These are phyloP conservation scores for Daldinia sp. DNA, from an alignment of 2,329 filamentous ascomycete species.

Conservation along the genomic window DNA sequence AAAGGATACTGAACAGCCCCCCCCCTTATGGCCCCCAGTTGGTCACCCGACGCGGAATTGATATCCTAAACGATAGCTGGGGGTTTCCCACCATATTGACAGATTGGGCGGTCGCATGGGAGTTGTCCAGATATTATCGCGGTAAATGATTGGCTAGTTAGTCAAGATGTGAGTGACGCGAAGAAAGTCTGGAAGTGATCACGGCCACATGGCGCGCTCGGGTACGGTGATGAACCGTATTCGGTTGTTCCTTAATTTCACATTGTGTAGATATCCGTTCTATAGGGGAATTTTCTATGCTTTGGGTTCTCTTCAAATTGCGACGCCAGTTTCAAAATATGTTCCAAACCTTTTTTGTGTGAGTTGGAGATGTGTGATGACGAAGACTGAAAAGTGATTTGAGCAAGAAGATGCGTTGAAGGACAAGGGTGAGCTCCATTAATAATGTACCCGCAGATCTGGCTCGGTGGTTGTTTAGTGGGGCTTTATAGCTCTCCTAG, in stretches of 20 bases:
- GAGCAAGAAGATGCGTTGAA: background rate
- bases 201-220: conserved; percentile 22
- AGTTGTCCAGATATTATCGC: conserved; percentile 19
- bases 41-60: conserved; percentile 22
- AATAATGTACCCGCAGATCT: conserved; percentile 19
- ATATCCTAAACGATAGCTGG: conserved; percentile 27
- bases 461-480: conserved; percentile 10
- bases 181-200: conserved; percentile 23
- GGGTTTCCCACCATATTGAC: conserved; percentile 18
- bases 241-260: conserved; percentile 16
- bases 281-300: background rate
- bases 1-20: conserved; percentile 5
- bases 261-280: background rate
- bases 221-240: conserved; percentile 17
- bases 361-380: background rate
- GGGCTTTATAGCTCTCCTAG: background rate
- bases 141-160: conserved; percentile 29
- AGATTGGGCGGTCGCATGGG: conserved; percentile 20
- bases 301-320: conserved; percentile 2
- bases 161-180: conserved; percentile 19
- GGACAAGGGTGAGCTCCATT: background rate
- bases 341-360: background rate
- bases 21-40: conserved; percentile 5
- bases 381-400: background rate
- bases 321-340: background rate